Evolutionary conservation across 176 grass and related monocot species (phyloP), one percentile per base, ranked within the genome.

Genomic region (Eremochloa ophiuroides): DNA sequence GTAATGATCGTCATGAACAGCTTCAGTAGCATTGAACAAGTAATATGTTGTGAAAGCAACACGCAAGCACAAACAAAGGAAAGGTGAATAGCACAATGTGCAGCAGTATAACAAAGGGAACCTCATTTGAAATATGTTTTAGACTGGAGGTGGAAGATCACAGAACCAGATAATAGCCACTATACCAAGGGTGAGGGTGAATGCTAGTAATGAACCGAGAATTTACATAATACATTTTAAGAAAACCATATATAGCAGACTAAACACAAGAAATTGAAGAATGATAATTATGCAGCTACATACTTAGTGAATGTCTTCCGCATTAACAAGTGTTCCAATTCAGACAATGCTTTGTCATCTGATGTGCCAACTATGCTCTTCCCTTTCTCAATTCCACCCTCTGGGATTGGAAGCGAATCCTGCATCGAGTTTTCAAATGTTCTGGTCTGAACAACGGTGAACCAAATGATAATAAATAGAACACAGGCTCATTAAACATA

Each of bases 281-380:
- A 40, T 9, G 39, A 61, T 38, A 65, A 75, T 40, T 47, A 35
- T 66, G 70, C 22, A 70, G 33, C 43, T 81, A 81, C 71, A 82
- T 82, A 38, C 87, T 66, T 89, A 15, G 87, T 78, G 58, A 89
- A 89, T 30, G 83, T 89, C 77, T 89, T 89, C 65, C 47, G 37
- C 83, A 85, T 89, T 59, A 89, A 66, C 66, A 89, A 77, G 48
- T 89, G 87, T 39, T 89, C 87, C 66, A 89, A 78, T 89, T 89
- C 87, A 66, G 87, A 89, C 46, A 85, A 73, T 71, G 87, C 44
- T 47, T 89, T 89, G 66, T 66, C 66, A 7, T 71, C 58, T 8
- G 38, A 66, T 35, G 35, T 38, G n/a, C 44, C 29, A 1, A 10
- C 25, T 2, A 22, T 35, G 58, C 65, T 63, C 72, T 89, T 81